phyloP scores from a whole-genome alignment of 805 yeast species.

The Wickerhamiella kurtzmanii region DNA sequence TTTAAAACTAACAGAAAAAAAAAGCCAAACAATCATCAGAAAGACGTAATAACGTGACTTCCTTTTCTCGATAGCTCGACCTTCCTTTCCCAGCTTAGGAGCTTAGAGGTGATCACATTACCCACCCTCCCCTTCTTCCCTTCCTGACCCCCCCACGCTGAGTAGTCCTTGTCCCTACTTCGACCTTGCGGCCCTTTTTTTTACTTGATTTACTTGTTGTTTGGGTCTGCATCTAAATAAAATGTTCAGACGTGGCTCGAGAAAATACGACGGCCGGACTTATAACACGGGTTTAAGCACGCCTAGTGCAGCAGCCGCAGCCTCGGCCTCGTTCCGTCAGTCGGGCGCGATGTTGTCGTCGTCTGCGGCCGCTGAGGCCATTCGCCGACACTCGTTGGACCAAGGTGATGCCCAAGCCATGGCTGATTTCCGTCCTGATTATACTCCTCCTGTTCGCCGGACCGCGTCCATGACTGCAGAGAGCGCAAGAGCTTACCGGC shows the following conservation, averaged over 20 bases:
- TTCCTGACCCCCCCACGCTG: no score
- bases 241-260: conserved; percentile 14
- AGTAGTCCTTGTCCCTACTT: no score
- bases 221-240: no score
- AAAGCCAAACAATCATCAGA: no score
- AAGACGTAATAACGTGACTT: no score
- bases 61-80: no score
- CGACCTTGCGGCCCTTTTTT: no score
- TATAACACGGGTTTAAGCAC: conserved; percentile 24
- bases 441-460: conserved; percentile 2
- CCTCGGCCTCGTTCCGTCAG: conserved; percentile 38
- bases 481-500: conserved; percentile 2
- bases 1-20: no score
- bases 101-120: no score
- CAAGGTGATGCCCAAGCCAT: conserved; percentile 16
- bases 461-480: conserved; percentile 5
- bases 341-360: conserved; percentile 18
- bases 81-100: no score
- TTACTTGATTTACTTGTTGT: no score
- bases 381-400: conserved; percentile 24
- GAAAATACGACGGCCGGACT: conserved; percentile 20
- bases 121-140: no score
- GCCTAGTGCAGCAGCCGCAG: conserved; percentile 39
- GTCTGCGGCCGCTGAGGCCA: conserved; percentile 28
- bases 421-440: conserved; percentile 13